Evolutionary conservation across 768 basidiomycete genomes (phyloP), one percentile per base, ranked within the genome.

Genomic region (Hygrophoropsis aurantiaca): DNA sequence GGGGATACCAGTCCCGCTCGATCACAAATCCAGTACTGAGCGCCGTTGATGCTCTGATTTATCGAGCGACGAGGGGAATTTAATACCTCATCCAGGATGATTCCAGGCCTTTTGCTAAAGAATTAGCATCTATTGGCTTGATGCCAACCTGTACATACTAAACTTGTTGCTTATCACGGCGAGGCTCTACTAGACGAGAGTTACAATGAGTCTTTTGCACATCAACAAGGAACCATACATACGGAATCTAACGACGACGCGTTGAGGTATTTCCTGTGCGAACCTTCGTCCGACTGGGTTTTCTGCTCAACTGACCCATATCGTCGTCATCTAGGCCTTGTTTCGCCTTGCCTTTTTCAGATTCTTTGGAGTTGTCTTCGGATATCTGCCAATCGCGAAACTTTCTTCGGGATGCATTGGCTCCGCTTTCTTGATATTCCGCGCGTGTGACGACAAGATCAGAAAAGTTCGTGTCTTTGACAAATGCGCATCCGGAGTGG

Each of bases 351-450:
- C 26, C 54, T 51, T 58, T 69, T 10, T 66, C 65, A 13, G 33
- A 45, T 8, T 42, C 46, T 11, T 50, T 61, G 3, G 45, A 16
- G 11, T n/a, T 51, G 20, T 61, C 59, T 11, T 35, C 53, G 2
- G 57, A 56, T 6, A 13, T 30, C 48, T 77, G 79, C 83, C 82
- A 82, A 50, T 81, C 79, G 20, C 65, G 72, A 67, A 94, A 90
- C 60, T 87, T 90, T 48, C 84, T 75, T 53, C 90, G 78, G 49
- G 81, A 81, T 47, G 86, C 85, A 49, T 73, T 79, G 54, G 82
- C 86, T 27, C 94, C 94, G 50, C 77, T 78, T 68, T 97, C 94
- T 40, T 80, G 71, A 67, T 95, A 97, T 62, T 97, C 93, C 40
- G 79, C 81, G 36, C 87, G 73, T 4, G 90, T 90, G 51, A 92